A percentile compares a stretch with the other conserved stretches of the same genome.
phyloP scores from a whole-genome alignment of 192 early-diverging fungal species.

The Ambispora gerdemannii region DNA sequence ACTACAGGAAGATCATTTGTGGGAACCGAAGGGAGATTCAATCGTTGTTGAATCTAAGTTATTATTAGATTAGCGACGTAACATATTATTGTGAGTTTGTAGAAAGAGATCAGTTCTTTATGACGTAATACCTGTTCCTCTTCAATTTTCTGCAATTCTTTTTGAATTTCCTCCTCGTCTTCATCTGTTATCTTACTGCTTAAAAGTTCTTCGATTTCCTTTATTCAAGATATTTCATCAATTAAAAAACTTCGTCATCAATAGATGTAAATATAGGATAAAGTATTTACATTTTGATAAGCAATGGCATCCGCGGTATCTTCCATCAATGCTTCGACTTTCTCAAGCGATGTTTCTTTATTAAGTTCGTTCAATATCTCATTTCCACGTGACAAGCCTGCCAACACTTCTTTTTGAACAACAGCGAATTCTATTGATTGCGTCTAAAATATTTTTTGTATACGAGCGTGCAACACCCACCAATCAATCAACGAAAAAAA shows the following conservation, averaged over 20 bases:
- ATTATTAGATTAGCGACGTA: too few relatives aligned
- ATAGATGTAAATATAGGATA: not conserved
- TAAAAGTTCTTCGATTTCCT: constrained; percentile 83
- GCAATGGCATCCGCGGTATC: constrained; percentile 95
- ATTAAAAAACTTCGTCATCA: not conserved
- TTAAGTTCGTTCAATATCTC: constrained; percentile 80
- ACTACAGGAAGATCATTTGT: not conserved
- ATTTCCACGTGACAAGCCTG: constrained; percentile 82
- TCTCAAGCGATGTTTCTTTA: constrained; percentile 84
- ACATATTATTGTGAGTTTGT: too few relatives aligned
- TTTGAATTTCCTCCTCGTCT: constrained; percentile 83
- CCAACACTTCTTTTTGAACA: constrained; percentile 87
- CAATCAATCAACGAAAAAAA: too few relatives aligned
- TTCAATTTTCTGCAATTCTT: constrained; percentile 64
- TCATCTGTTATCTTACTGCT: constrained; percentile 69
- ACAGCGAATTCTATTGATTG: constrained; percentile 87
- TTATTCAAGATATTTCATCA: constrained; percentile 8
- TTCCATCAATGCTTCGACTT: constrained; percentile 91
- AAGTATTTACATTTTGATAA: constrained; percentile 77
- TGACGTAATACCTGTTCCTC: constrained; percentile 3
- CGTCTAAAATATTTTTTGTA: constrained; percentile 54
- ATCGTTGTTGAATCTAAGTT: constrained; percentile 18
- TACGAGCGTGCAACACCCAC: too few relatives aligned
- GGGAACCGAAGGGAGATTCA: not conserved
- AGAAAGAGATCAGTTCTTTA: too few relatives aligned